phyloP scores from a whole-genome alignment of 1,284 basidiomycete species.

The Pholiota adiposa region DNA sequence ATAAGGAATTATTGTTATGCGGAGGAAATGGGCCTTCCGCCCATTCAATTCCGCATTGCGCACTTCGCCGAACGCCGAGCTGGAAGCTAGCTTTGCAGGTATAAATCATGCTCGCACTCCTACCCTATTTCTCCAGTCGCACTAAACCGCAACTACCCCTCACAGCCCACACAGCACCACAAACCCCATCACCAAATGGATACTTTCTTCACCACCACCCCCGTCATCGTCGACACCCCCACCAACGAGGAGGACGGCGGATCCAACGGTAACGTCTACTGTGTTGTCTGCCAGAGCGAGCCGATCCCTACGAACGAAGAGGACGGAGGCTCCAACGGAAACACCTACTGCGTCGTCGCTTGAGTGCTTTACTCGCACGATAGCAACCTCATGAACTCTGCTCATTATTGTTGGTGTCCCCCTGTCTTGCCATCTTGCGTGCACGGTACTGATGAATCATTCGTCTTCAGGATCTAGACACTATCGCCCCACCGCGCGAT shows the following conservation, averaged over 20 bases:
- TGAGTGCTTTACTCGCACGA: neutral
- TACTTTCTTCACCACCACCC: constrained; percentile 16
- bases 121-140: constrained; percentile 6
- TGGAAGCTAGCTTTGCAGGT: too few relatives aligned
- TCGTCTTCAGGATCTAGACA: neutral
- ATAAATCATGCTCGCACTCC: too few relatives aligned
- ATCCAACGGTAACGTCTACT: neutral
- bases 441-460: neutral
- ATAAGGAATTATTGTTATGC: neutral
- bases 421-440: neutral
- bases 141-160: neutral
- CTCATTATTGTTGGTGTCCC: neutral
- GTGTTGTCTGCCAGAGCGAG: neutral
- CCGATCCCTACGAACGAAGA: constrained; percentile 17
- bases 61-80: too few relatives aligned
- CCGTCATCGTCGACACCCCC: neutral
- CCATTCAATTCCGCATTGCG: neutral
- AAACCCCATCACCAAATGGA: constrained; percentile 12
- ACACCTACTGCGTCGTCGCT: constrained; percentile 14
- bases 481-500: neutral
- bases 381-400: neutral
- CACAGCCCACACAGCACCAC: too few relatives aligned
- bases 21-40: neutral
- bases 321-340: constrained; percentile 9
- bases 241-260: neutral